These are phyloP conservation scores for Xylaria sp. DNA, from an alignment of 2,329 filamentous ascomycete genomes.

Conservation along the genomic window DNA sequence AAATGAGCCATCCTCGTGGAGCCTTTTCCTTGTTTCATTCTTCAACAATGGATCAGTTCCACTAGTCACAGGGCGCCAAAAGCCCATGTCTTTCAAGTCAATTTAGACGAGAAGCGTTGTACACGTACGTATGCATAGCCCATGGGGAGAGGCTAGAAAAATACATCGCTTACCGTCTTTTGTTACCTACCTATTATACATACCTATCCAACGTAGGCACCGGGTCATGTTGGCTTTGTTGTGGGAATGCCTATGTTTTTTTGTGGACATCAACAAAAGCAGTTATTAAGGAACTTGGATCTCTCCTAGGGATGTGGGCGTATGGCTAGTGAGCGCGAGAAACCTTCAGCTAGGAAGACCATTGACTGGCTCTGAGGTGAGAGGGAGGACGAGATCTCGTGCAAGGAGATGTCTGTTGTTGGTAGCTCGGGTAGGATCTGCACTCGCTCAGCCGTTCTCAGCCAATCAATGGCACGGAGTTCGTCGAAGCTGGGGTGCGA, in stretches of 20 bases:
- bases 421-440: constrained; percentile 28
- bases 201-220: neutral
- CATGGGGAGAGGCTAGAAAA: neutral
- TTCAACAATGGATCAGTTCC: constrained; percentile 10
- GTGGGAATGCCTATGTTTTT: neutral
- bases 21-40: constrained; percentile 23
- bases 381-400: constrained; percentile 7
- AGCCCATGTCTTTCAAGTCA: neutral
- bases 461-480: constrained; percentile 44
- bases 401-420: constrained; percentile 23
- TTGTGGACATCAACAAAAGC: constrained; percentile 1
- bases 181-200: neutral
- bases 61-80: constrained; percentile 2
- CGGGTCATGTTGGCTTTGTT: neutral
- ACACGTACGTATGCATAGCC: neutral
- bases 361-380: constrained; percentile 24
- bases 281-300: neutral
- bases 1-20: constrained; percentile 11
- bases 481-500: constrained; percentile 38
- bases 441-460: constrained; percentile 33
- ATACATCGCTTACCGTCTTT: neutral
- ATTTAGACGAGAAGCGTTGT: neutral
- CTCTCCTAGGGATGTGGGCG: neutral
- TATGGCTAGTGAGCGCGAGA: constrained; percentile 11
- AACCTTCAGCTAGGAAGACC: constrained; percentile 3